Evolutionary conservation across 1,284 basidiomycete genomes (phyloP).

Genomic region (Naganishia cerealis): DNA sequence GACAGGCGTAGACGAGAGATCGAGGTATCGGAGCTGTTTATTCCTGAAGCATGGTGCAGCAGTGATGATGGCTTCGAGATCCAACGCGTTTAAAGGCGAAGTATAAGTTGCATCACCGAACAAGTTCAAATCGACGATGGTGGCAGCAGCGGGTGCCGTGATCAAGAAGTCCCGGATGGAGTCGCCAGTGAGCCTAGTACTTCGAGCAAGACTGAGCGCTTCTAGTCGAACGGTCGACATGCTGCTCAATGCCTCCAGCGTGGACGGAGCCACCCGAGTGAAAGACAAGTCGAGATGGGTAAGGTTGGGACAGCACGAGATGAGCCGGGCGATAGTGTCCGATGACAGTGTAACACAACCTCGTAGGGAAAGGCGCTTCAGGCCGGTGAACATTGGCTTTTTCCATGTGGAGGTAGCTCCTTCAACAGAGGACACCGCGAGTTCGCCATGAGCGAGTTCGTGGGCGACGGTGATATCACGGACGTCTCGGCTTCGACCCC

Average conservation of each 20-base stretch:
- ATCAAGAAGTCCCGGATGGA: constrained; percentile 76
- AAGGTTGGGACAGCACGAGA: constrained; percentile 55
- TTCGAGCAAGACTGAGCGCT: constrained; percentile 83
- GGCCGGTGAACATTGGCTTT: constrained; percentile 66
- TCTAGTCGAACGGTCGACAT: constrained; percentile 67
- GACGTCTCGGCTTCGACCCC: constrained; percentile 39
- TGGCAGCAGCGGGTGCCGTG: constrained; percentile 62
- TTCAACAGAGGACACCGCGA: constrained; percentile 1
- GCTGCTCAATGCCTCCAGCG: constrained; percentile 55
- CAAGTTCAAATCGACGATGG: constrained; percentile 76
- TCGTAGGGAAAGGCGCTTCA: constrained; percentile 80
- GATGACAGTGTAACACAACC: constrained; percentile 76
- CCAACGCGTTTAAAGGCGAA: constrained; percentile 70
- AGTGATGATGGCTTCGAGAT: constrained; percentile 69
- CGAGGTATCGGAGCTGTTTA: constrained; percentile 79
- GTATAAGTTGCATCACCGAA: constrained; percentile 85
- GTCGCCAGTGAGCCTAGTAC: constrained; percentile 76
- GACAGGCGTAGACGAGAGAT: constrained; percentile 79
- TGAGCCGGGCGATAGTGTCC: constrained; percentile 71
- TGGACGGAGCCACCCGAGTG: constrained; percentile 69
- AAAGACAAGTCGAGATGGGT: constrained; percentile 58
- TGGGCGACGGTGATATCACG: constrained; percentile 54
- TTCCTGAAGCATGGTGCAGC: constrained; percentile 77
- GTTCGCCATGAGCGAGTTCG: constrained; percentile 34
- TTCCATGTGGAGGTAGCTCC: constrained; percentile 12